phyloP scores from a whole-genome alignment of 2,329 filamentous ascomycete species.

The Septoria linicola region DNA sequence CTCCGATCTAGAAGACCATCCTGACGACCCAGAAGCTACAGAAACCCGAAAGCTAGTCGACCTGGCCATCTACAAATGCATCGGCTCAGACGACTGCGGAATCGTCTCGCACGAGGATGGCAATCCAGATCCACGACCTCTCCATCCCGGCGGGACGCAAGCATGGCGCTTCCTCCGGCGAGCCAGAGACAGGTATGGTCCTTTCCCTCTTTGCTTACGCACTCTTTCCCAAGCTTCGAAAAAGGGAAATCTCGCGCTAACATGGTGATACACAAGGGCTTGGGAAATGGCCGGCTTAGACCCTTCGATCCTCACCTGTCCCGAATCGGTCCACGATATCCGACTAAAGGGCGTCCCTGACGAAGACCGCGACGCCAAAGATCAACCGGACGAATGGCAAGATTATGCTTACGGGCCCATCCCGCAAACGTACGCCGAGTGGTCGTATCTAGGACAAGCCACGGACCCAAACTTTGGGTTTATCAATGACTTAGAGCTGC shows the following conservation, averaged over 20 bases:
- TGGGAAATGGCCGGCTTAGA: conserved; percentile 30
- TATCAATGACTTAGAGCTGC: conserved; percentile 22
- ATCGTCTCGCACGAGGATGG: conserved; percentile 25
- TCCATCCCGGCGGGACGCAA: conserved; percentile 25
- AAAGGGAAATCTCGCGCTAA: too few species aligned
- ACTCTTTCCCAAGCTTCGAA: too few species aligned
- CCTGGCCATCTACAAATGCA: conserved; percentile 27
- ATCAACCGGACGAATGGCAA: conserved; percentile 23
- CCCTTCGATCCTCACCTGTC: conserved; percentile 24
- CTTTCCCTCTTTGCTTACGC: too few species aligned
- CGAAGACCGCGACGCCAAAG: conserved; percentile 20
- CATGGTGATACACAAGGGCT: too few species aligned
- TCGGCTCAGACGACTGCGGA: conserved; percentile 24
- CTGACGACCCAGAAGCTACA: conserved; percentile 22
- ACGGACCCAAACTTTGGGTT: conserved; percentile 27
- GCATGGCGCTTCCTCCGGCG: conserved; percentile 27
- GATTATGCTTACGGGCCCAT: conserved; percentile 26
- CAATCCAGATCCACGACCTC: conserved; percentile 22
- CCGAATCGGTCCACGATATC: conserved; percentile 25
- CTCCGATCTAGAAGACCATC: conserved; percentile 27
- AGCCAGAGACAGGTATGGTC: conserved; percentile 22
- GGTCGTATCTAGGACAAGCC: conserved; percentile 22
- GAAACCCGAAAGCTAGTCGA: conserved; percentile 27
- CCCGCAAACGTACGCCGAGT: conserved; percentile 25
- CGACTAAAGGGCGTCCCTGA: conserved; percentile 22